Conservation (phyloP, 2,329 filamentous ascomycete genomes). For the Talaromyces verruculosus region DNA sequence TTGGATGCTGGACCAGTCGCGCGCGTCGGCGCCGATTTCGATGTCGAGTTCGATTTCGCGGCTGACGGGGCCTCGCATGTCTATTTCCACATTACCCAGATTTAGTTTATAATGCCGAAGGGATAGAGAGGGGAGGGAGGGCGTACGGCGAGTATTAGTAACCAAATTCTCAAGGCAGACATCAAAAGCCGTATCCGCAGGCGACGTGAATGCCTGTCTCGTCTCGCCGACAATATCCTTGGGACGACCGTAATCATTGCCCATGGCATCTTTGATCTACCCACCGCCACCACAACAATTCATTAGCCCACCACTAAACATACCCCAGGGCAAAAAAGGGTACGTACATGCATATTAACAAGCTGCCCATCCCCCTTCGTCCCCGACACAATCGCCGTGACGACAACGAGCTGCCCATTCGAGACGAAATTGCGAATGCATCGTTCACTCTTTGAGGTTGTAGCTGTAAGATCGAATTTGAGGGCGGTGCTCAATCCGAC, state of each 20-base stretch:
- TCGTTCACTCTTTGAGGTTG: conserved; percentile 67
- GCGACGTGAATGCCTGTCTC: conserved; percentile 89
- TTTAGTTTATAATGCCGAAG: neutral
- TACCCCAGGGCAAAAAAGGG: neutral
- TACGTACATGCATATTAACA: conserved; percentile 86
- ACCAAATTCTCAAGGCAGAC: conserved; percentile 92
- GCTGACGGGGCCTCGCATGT: conserved; percentile 50
- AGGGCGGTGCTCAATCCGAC: conserved; percentile 59
- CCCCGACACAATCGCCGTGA: conserved; percentile 87
- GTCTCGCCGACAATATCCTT: conserved; percentile 90
- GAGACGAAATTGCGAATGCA: conserved; percentile 96
- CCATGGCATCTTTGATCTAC: conserved; percentile 90
- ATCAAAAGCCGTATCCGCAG: conserved; percentile 88
- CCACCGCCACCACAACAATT: neutral
- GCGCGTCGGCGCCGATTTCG: conserved; percentile 93
- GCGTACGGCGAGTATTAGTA: conserved; percentile 58
- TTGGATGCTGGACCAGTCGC: conserved; percentile 97
- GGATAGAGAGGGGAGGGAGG: neutral
- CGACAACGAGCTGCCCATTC: conserved; percentile 89
- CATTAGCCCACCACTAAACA: neutral
- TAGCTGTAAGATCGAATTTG: conserved; percentile 87
- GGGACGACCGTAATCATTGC: conserved; percentile 91
- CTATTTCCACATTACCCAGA: conserved; percentile 19
- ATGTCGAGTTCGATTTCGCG: conserved; percentile 88
- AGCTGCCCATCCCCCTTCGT: conserved; percentile 84